Conservation (phyloP, 805 yeast species). For the Candida nemodendra region DNA sequence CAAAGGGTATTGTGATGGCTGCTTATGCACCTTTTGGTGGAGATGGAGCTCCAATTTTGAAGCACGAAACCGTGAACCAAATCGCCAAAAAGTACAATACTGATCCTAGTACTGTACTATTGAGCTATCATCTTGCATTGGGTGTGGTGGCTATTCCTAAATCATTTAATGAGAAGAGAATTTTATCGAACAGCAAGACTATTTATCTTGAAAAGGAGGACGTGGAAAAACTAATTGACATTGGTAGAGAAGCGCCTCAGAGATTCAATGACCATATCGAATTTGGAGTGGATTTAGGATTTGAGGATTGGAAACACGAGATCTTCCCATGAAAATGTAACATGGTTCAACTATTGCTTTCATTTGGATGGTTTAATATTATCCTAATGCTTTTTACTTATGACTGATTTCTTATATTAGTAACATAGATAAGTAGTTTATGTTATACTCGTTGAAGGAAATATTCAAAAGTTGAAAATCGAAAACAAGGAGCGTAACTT, state of each 20-base stretch:
- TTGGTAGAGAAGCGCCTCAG: conserved; percentile 10
- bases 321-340: not conserved
- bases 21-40: conserved; percentile 47
- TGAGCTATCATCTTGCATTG: conserved; percentile 31
- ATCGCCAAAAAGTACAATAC: conserved; percentile 54
- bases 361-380: too few relatives aligned
- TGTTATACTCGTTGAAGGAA: too few relatives aligned
- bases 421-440: too few relatives aligned
- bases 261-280: conserved; percentile 4
- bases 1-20: conserved; percentile 33
- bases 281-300: conserved; percentile 6
- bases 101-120: conserved; percentile 49
- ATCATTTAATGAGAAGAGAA: conserved; percentile 40
- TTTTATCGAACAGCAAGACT: conserved; percentile 30
- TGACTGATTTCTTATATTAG: too few relatives aligned
- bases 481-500: too few relatives aligned
- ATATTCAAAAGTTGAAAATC: too few relatives aligned
- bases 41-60: conserved; percentile 38
- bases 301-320: conserved; percentile 2
- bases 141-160: conserved; percentile 39
- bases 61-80: conserved; percentile 33
- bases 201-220: conserved; percentile 38
- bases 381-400: too few relatives aligned
- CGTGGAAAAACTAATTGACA: conserved; percentile 17
- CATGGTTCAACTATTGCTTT: too few relatives aligned